These are phyloP conservation scores for Coniophora puteana DNA, from an alignment of 1,284 basidiomycete genomes.

Conservation along the genomic window DNA sequence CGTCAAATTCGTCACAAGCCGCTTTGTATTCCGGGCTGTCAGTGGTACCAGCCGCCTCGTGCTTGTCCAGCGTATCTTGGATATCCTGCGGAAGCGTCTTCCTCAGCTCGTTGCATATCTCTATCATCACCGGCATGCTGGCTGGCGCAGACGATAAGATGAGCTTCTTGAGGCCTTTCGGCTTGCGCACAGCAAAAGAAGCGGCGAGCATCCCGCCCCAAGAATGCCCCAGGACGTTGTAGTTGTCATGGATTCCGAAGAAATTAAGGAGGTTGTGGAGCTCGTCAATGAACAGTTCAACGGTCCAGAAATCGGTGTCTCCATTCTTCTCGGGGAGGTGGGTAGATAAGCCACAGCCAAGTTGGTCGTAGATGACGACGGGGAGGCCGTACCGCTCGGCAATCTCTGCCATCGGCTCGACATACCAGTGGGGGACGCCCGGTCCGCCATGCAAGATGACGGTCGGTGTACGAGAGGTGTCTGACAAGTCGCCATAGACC, in stretches of 20 bases:
- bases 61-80: conserved; percentile 21
- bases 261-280: conserved; percentile 37
- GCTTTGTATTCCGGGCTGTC: conserved; percentile 38
- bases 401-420: conserved; percentile 31
- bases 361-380: conserved; percentile 45
- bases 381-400: conserved; percentile 23
- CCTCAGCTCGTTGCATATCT: conserved; percentile 17
- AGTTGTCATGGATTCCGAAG: conserved; percentile 34
- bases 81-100: conserved; percentile 21
- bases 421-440: conserved; percentile 36
- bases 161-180: conserved; percentile 33
- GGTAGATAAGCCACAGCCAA: conserved; percentile 40
- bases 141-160: conserved; percentile 33
- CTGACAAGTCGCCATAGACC: conserved; percentile 3
- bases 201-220: conserved; percentile 44
- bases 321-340: conserved; percentile 32
- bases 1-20: conserved; percentile 37
- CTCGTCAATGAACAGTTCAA: conserved; percentile 42
- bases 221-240: conserved; percentile 40
- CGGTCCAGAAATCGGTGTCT: conserved; percentile 37
- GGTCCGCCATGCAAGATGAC: conserved; percentile 39
- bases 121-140: conserved; percentile 26
- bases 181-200: conserved; percentile 23
- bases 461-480: conserved; percentile 23
- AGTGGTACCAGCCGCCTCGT: conserved; percentile 42